These are phyloP conservation scores for Arachnomyces sp. DNA, from an alignment of 2,329 filamentous ascomycete species.

Conservation along the genomic window DNA sequence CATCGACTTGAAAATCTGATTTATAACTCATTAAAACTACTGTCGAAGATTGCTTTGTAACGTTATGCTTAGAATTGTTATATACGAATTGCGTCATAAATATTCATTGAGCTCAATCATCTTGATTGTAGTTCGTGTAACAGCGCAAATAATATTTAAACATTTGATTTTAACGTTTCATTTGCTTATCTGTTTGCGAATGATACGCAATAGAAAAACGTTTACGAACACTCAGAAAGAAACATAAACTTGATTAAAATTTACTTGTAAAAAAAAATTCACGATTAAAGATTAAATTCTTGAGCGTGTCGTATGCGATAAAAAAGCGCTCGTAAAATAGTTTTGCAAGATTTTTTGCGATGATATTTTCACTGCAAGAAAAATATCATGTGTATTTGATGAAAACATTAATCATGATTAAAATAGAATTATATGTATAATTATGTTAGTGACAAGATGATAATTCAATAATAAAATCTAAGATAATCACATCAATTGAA, in stretches of 20 bases:
- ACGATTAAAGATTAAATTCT: too few species aligned
- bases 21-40: not conserved
- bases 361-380: too few species aligned
- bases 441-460: too few species aligned
- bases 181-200: slow-evolving; percentile 2
- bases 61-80: slow-evolving; percentile 6
- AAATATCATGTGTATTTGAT: too few species aligned
- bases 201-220: slow-evolving; percentile 1
- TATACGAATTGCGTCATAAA: slow-evolving; percentile 10
- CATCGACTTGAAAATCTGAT: not conserved
- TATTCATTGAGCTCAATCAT: slow-evolving; percentile 11
- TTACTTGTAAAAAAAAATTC: not conserved
- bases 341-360: too few species aligned
- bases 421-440: too few species aligned
- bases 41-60: not conserved
- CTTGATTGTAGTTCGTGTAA: slow-evolving; percentile 10
- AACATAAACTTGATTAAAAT: not conserved
- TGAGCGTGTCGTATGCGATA: too few species aligned
- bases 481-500: too few species aligned
- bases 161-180: slow-evolving; percentile 5
- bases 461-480: too few species aligned
- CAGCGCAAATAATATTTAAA: slow-evolving; percentile 9
- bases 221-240: not conserved
- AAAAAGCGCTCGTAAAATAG: too few species aligned
- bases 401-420: too few species aligned